Evolutionary conservation across 345 rosid genomes (phyloP).

Genomic region (Eucalyptus tenuipes): DNA sequence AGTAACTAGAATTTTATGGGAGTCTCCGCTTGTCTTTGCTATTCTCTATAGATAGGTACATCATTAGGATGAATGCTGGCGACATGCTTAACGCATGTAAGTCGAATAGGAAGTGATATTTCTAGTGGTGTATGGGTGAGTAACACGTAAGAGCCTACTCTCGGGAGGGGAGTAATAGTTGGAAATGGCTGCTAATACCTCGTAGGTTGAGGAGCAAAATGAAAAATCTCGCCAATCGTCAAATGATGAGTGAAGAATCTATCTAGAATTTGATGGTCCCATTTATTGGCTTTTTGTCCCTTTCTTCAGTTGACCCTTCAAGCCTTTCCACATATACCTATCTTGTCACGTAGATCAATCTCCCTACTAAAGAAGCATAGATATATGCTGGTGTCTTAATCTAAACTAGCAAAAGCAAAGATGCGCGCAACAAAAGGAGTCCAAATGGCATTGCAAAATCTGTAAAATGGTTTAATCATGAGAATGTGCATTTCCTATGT

Average conservation of each 20-base stretch:
- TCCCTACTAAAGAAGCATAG: not conserved
- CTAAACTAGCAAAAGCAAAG: not conserved
- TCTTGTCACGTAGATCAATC: not conserved
- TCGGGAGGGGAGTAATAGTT: no score
- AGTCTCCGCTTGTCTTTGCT: not conserved
- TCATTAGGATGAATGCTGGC: rapidly evolving
- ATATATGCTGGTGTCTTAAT: not conserved
- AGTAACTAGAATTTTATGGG: not conserved
- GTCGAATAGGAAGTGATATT: rapidly evolving
- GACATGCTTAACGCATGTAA: no score
- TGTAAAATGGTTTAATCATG: not conserved
- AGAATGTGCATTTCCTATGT: not conserved
- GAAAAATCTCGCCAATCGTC: not conserved
- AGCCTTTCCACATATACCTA: not conserved
- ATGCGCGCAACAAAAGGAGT: not conserved
- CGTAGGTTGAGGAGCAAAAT: no score
- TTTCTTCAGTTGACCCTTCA: not conserved
- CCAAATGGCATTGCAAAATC: not conserved
- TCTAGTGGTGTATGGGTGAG: rapidly evolving
- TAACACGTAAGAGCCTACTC: no score
- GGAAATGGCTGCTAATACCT: no score
- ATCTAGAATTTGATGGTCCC: not conserved
- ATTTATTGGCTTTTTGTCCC: not conserved
- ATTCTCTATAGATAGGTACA: rapidly evolving
- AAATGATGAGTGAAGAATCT: not conserved